Conservation (phyloP, 2,329 filamentous ascomycete species). For the Ambrosiella beaveri region DNA sequence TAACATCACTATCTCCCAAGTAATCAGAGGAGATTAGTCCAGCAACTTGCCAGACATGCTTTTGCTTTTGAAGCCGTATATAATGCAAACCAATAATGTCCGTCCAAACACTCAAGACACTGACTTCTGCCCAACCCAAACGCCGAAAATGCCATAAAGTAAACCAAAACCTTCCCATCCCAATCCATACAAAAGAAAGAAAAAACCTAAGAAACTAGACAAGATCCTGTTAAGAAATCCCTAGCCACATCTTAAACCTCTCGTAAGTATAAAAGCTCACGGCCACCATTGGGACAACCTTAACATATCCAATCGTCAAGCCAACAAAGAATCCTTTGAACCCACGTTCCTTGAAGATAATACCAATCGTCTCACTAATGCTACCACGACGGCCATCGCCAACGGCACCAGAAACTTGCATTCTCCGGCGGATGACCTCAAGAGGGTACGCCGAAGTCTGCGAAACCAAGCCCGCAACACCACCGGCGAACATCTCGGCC, state of each 20-base stretch:
- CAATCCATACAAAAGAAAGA: neutral
- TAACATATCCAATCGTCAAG: conserved; percentile 84
- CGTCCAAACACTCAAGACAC: no score
- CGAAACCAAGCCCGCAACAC: conserved; percentile 70
- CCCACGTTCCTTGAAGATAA: conserved; percentile 62
- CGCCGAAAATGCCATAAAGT: no score
- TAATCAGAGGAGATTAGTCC: no score
- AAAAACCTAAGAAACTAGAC: neutral
- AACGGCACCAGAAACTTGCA: conserved; percentile 92
- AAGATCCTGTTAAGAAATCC: conserved; percentile 35
- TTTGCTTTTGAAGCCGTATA: no score
- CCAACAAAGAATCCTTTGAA: conserved; percentile 79
- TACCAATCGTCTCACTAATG: conserved; percentile 59
- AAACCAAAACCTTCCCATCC: no score
- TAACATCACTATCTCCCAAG: no score
- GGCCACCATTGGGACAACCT: conserved; percentile 79
- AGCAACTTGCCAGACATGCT: no score
- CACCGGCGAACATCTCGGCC: conserved; percentile 73
- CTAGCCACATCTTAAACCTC: conserved; percentile 43
- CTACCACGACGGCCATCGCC: conserved; percentile 69
- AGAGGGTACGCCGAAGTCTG: conserved; percentile 89
- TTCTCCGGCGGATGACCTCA: conserved; percentile 77
- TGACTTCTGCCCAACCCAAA: no score
- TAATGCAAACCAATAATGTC: no score
- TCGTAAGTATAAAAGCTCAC: conserved; percentile 50